These are phyloP conservation scores for Penicillium capsulatum DNA, from an alignment of 2,329 filamentous ascomycete species.

Conservation along the genomic window DNA sequence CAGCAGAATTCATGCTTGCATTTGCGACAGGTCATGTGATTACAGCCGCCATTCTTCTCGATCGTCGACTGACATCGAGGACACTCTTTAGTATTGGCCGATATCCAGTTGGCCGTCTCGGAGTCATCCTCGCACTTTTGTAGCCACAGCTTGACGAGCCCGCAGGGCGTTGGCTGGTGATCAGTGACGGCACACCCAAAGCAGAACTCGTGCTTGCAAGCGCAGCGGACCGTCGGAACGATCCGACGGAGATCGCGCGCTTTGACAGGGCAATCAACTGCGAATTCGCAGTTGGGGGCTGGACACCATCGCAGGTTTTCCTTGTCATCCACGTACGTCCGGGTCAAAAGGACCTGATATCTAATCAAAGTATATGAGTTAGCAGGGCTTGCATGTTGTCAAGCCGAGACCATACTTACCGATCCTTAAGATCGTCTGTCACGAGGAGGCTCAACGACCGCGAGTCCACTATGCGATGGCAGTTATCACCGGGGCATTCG, in stretches of 20 bases:
- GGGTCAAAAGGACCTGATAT: slow-evolving; percentile 80
- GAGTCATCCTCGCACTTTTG: slow-evolving; percentile 99
- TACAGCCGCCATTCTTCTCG: slow-evolving; percentile 97
- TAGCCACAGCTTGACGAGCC: slow-evolving; percentile 87
- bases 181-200: slow-evolving; percentile 88
- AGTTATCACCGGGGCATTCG: slow-evolving; percentile 83
- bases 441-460: slow-evolving; percentile 77
- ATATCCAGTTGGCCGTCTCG: slow-evolving; percentile 99
- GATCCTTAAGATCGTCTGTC: slow-evolving; percentile 52
- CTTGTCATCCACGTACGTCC: slow-evolving; percentile 96
- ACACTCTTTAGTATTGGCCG: slow-evolving; percentile 97
- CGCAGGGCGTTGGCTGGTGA: slow-evolving; percentile 89
- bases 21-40: slow-evolving; percentile 96
- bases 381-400: neutral
- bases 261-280: slow-evolving; percentile 82
- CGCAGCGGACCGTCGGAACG: slow-evolving; percentile 85
- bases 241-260: slow-evolving; percentile 78
- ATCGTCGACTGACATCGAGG: slow-evolving; percentile 95
- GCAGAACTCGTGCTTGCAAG: slow-evolving; percentile 83
- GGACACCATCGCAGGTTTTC: slow-evolving; percentile 96
- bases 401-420: slow-evolving; percentile 38
- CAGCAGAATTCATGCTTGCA: slow-evolving; percentile 97
- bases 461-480: slow-evolving; percentile 85
- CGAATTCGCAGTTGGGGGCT: slow-evolving; percentile 93
- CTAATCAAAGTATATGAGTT: slow-evolving; percentile 35